These are phyloP conservation scores for Scopulariopsis brevicaulis DNA, from an alignment of 2,329 filamentous ascomycete genomes.

Conservation along the genomic window DNA sequence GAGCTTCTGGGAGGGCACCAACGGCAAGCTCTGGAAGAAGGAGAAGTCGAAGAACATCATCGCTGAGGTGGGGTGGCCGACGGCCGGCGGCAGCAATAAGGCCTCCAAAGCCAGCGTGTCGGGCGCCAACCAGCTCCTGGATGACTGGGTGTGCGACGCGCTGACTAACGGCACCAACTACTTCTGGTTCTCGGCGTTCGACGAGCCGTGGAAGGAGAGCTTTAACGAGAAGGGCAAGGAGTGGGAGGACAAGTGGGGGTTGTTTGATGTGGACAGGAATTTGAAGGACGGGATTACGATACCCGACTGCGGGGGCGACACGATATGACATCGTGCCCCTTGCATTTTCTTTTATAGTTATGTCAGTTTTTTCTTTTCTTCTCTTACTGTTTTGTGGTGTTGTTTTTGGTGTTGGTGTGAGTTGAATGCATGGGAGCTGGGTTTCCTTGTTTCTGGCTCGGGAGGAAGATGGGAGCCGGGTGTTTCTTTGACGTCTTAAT, in stretches of 20 bases:
- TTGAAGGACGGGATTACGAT: slow-evolving; percentile 78
- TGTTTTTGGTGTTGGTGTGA: background rate
- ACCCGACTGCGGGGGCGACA: slow-evolving; percentile 74
- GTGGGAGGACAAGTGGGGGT: slow-evolving; percentile 94
- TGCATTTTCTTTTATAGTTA: background rate
- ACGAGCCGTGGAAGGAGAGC: slow-evolving; percentile 84
- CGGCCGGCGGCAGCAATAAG: slow-evolving; percentile 68
- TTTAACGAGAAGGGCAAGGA: slow-evolving; percentile 59
- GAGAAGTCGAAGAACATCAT: slow-evolving; percentile 64
- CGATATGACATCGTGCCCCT: slow-evolving; percentile 26
- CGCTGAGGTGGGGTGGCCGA: slow-evolving; percentile 87
- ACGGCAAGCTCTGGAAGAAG: slow-evolving; percentile 51
- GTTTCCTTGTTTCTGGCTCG: background rate
- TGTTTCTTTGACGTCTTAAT: background rate
- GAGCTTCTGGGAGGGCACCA: slow-evolving; percentile 65
- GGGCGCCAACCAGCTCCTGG: slow-evolving; percentile 79
- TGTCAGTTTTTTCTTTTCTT: background rate
- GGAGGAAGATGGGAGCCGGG: background rate
- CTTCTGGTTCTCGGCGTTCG: slow-evolving; percentile 96
- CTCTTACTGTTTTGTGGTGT: background rate
- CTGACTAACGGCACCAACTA: slow-evolving; percentile 78
- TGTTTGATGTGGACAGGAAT: slow-evolving; percentile 76
- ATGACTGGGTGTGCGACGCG: slow-evolving; percentile 72
- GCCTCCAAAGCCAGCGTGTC: slow-evolving; percentile 63
- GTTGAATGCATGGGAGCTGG: background rate